Base-by-base conservation (phyloP, 768 basidiomycete species). In the Solioccasus polychromus region DNA sequence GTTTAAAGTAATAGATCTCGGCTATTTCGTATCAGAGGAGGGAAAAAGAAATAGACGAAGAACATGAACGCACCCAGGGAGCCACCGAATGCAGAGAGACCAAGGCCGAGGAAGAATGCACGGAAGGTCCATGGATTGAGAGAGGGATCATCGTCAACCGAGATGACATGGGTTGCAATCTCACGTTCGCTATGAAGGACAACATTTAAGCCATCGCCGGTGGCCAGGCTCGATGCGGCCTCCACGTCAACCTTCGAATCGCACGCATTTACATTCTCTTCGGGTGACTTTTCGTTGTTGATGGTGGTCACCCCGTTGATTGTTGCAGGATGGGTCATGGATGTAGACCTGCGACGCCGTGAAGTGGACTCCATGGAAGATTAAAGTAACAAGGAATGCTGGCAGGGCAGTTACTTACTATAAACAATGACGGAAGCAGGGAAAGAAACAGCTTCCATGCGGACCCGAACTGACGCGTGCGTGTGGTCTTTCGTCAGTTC, bases 1-100 rank as follows among this genome's bases (percentile, higher is more conserved):
- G 77, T 58, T 80, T 80, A 63, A 78, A 80, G 53, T 80, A 80
- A 55, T 79, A 80, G 31, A 80, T 80, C 49, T 80, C 71, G n/a
- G 77, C 77, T 77, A 45, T 31, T n/a, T 4, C 18, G 17, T 17
- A 10, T 34, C 7, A 34, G 32, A 34, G 12, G 32, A 15, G 3
- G 4, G 18, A 40, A 37, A 26, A 30, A 25, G 26, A 35, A n/a
- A 51, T 54, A 22, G 43, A 34, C 36, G 43, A 35, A 26, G 41
- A 29, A 40, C 32, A 42, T 24, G 23, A 9, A 60, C 61, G 17
- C 50, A 75, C 75, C 76, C 24, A 81, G 67, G n/a, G 76, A 72
- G 39, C 76, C 75, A 45, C 78, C 77, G 39, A 80, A 62, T 67
- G 68, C 8, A 71, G 77, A 66, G 66, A 78, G 48, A 68, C 73